Percentiles rank a stretch among this genome's conserved stretches.
Evolutionary conservation across 2,329 filamentous ascomycete species (phyloP).

Genomic region (Sclerotinia subarctica): DNA sequence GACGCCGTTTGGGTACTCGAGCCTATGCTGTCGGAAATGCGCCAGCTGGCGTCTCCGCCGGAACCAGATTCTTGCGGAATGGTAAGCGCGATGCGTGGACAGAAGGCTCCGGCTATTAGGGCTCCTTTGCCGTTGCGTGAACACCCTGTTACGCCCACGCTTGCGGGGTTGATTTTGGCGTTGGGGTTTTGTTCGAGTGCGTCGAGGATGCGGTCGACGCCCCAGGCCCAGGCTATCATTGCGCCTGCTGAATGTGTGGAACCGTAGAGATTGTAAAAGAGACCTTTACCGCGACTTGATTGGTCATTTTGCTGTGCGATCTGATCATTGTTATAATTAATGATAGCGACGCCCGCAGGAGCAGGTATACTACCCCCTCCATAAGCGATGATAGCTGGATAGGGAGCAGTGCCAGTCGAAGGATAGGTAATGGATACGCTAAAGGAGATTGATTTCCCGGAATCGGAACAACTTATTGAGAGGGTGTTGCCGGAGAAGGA

Average conservation of each 20-base stretch:
- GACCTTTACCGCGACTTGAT: slow-evolving; percentile 49
- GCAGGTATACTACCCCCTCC: slow-evolving; percentile 54
- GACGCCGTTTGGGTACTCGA: slow-evolving; percentile 56
- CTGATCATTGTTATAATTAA: slow-evolving; percentile 57
- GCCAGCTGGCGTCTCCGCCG: slow-evolving; percentile 60
- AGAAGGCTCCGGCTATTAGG: slow-evolving; percentile 53
- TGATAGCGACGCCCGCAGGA: slow-evolving; percentile 52
- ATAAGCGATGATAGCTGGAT: slow-evolving; percentile 57
- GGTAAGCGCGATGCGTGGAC: slow-evolving; percentile 56
- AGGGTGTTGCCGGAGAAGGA: slow-evolving; percentile 45
- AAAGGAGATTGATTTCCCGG: slow-evolving; percentile 47
- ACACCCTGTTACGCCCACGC: slow-evolving; percentile 59
- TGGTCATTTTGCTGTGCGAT: slow-evolving; percentile 50
- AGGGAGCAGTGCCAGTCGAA: slow-evolving; percentile 44
- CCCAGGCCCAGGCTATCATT: slow-evolving; percentile 62
- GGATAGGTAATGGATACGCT: slow-evolving; percentile 44
- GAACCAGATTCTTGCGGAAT: slow-evolving; percentile 62
- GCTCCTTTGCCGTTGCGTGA: slow-evolving; percentile 64
- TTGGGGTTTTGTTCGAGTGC: slow-evolving; percentile 51
- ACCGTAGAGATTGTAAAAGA: slow-evolving; percentile 59
- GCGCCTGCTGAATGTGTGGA: slow-evolving; percentile 54
- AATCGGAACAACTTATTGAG: slow-evolving; percentile 46
- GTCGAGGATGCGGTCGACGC: slow-evolving; percentile 58
- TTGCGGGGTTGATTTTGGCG: slow-evolving; percentile 46
- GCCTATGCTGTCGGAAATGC: slow-evolving; percentile 50